A percentile compares a stretch with the other conserved stretches of the same genome.
Evolutionary conservation across 345 rosid species (phyloP).

Genomic region (Salix arbutifolia): DNA sequence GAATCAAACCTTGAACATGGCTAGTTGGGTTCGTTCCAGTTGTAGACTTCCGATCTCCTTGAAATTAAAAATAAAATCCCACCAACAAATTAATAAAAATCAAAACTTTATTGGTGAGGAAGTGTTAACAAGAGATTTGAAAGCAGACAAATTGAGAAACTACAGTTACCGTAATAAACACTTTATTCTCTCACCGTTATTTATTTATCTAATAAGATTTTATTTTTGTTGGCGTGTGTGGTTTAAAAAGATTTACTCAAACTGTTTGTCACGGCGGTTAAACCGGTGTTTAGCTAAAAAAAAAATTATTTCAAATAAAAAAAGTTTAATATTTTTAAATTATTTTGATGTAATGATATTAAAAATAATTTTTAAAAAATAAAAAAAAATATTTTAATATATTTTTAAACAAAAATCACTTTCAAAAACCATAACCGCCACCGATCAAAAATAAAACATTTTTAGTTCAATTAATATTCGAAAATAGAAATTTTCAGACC

Average conservation of each 20-base stretch:
- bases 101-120: constrained; percentile 5
- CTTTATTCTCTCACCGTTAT: constrained; percentile 2
- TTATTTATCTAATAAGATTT: background rate
- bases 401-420: too few species aligned
- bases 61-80: constrained; percentile 11
- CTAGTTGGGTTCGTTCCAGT: constrained; percentile 33
- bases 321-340: too few species aligned
- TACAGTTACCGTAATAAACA: background rate
- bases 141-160: background rate
- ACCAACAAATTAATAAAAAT: background rate
- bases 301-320: too few species aligned
- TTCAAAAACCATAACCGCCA: too few species aligned
- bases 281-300: too few species aligned
- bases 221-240: background rate
- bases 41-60: constrained; percentile 38
- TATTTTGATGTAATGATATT: too few species aligned
- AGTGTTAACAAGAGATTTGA: background rate
- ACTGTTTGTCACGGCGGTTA: too few species aligned
- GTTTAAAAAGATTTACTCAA: background rate
- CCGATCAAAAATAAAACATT: too few species aligned
- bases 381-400: too few species aligned
- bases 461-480: background rate
- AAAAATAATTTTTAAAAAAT: too few species aligned
- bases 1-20: constrained; percentile 39
- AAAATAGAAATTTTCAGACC: background rate